Conservation (phyloP, 202 grass and related monocot genomes). For the Carex sylvatica region DNA sequence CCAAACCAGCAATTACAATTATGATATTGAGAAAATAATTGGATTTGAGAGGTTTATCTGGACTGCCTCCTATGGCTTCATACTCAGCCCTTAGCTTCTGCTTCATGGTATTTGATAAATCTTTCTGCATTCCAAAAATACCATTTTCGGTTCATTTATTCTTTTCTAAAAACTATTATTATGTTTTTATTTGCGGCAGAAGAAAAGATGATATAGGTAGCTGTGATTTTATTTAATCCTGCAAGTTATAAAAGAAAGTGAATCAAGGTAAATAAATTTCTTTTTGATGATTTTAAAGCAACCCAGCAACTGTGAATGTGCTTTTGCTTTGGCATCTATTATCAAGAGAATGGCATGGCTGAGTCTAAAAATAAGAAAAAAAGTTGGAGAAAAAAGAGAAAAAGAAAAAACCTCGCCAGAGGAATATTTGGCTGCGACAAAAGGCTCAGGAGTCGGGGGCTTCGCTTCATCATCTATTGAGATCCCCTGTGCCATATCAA, state of each 20-base stretch:
- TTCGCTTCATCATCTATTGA: slow-evolving; percentile 48
- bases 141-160: slow-evolving; percentile 29
- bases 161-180: slow-evolving; percentile 17
- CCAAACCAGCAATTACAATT: slow-evolving; percentile 67
- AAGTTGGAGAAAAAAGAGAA: not conserved
- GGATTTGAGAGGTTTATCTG: slow-evolving; percentile 74
- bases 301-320: not conserved
- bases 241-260: slow-evolving; percentile 25
- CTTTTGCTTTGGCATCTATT: slow-evolving; percentile 11
- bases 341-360: slow-evolving; percentile 5
- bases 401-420: slow-evolving; percentile 32
- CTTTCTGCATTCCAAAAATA: slow-evolving; percentile 35
- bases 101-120: slow-evolving; percentile 81
- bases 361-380: slow-evolving; percentile 8
- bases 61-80: slow-evolving; percentile 82
- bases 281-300: not conserved
- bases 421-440: slow-evolving; percentile 52
- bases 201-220: slow-evolving; percentile 25
- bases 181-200: slow-evolving; percentile 15
- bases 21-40: slow-evolving; percentile 99
- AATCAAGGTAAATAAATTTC: slow-evolving; percentile 19
- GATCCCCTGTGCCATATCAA: slow-evolving; percentile 58
- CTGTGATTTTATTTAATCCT: slow-evolving; percentile 39
- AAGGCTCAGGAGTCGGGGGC: slow-evolving; percentile 33
- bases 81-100: slow-evolving; percentile 81